Conservation (phyloP, 2,329 filamentous ascomycete species). For the Penicillium sp. region DNA sequence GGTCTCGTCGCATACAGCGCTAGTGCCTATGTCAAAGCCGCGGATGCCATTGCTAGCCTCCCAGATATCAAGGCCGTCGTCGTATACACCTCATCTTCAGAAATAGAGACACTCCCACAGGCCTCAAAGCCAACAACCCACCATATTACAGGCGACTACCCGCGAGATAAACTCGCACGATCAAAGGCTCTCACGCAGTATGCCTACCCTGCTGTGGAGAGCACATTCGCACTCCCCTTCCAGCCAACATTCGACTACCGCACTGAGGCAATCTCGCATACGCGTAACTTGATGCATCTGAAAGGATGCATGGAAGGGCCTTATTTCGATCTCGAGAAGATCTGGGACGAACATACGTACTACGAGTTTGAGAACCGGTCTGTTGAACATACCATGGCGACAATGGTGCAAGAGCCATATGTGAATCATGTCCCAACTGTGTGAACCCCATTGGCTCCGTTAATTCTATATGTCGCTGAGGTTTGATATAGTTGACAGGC, state of each 20-base stretch:
- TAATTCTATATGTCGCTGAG: neutral
- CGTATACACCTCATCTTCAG: neutral
- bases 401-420: slow-evolving; percentile 79
- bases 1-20: neutral
- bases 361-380: slow-evolving; percentile 72
- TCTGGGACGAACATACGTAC: slow-evolving; percentile 79
- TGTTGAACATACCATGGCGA: slow-evolving; percentile 76
- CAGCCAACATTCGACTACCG: slow-evolving; percentile 57
- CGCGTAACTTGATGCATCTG: slow-evolving; percentile 67
- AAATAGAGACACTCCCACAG: neutral
- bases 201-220: neutral
- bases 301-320: slow-evolving; percentile 68
- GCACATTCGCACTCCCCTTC: slow-evolving; percentile 48
- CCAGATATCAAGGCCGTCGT: neutral
- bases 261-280: slow-evolving; percentile 67
- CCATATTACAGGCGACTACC: neutral
- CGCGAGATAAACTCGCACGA: neutral
- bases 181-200: neutral
- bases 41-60: neutral
- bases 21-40: neutral
- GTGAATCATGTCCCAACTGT: slow-evolving; percentile 77
- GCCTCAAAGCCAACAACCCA: neutral
- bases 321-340: slow-evolving; percentile 73
- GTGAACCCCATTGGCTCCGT: slow-evolving; percentile 30
- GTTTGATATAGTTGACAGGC: slow-evolving; percentile 53